Percentiles rank a stretch among this genome's conserved stretches.
Conservation (phyloP, 495 filamentous ascomycete genomes). For the Podospora anserina region DNA sequence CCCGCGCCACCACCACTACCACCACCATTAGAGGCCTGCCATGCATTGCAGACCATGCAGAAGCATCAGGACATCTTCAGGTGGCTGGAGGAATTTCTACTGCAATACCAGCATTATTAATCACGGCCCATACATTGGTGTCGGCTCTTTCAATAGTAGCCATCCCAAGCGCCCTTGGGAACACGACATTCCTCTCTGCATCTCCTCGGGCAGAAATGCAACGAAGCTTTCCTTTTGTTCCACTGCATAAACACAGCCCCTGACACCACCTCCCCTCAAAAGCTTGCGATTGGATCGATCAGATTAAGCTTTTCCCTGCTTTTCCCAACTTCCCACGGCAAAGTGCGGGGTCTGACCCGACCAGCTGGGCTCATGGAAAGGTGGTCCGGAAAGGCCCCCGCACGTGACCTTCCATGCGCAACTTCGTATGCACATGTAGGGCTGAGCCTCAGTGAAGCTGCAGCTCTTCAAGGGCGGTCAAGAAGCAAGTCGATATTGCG, state of each 20-base stretch:
- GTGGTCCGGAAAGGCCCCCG: not conserved
- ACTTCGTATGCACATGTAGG: too few species aligned
- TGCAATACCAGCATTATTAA: too few species aligned
- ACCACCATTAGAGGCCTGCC: too few species aligned
- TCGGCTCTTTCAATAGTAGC: too few species aligned
- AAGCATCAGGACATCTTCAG: too few species aligned
- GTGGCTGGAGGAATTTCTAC: too few species aligned
- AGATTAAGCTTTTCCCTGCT: not conserved
- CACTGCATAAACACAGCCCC: not conserved
- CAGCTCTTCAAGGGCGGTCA: not conserved
- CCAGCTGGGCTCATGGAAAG: not conserved
- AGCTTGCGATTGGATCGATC: not conserved
- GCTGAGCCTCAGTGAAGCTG: not conserved
- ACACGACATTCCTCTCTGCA: not conserved
- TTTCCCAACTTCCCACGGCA: not conserved
- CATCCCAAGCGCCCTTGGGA: too few species aligned
- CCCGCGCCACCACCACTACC: too few species aligned
- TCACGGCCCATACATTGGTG: too few species aligned
- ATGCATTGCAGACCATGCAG: too few species aligned
- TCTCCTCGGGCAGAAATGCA: not conserved
- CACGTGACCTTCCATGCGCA: not conserved
- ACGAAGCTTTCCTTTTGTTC: not conserved
- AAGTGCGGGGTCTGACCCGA: not conserved
- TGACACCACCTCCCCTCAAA: not conserved
- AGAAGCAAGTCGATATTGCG: not conserved